Evolutionary conservation across 768 basidiomycete species (phyloP).

Genomic region (Mycena galopus): DNA sequence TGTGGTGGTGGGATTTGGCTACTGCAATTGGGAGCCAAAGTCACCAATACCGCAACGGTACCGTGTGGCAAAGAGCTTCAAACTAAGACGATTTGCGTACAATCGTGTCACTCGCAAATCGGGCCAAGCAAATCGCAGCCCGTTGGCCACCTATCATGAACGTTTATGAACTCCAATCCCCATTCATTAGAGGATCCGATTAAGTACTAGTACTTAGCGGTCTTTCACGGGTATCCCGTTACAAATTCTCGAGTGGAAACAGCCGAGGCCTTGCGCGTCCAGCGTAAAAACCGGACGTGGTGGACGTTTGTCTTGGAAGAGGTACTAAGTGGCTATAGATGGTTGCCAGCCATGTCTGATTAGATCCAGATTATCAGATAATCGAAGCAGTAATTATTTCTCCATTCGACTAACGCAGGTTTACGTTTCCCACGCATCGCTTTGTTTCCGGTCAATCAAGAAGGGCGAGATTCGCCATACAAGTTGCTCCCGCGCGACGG

Average conservation of each 20-base stretch:
- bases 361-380: neutral
- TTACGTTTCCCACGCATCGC: too few relatives aligned
- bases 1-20: constrained; percentile 2
- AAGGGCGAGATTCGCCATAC: too few relatives aligned
- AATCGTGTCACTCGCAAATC: neutral
- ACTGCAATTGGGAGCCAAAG: neutral
- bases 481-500: neutral
- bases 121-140: neutral
- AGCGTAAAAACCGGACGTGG: neutral
- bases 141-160: too few relatives aligned
- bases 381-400: neutral
- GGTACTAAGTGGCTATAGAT: too few relatives aligned
- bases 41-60: neutral
- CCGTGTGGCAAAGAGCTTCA: neutral
- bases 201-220: too few relatives aligned
- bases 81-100: too few relatives aligned
- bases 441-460: neutral
- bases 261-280: neutral
- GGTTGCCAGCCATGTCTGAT: too few relatives aligned
- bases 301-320: too few relatives aligned
- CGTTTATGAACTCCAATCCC: too few relatives aligned
- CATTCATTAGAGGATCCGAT: too few relatives aligned
- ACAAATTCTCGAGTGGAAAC: neutral
- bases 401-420: too few relatives aligned
- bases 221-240: too few relatives aligned